Evolutionary conservation across 345 rosid genomes (phyloP), one percentile per base, ranked within the genome.

Genomic region (Sonneratia alba): DNA sequence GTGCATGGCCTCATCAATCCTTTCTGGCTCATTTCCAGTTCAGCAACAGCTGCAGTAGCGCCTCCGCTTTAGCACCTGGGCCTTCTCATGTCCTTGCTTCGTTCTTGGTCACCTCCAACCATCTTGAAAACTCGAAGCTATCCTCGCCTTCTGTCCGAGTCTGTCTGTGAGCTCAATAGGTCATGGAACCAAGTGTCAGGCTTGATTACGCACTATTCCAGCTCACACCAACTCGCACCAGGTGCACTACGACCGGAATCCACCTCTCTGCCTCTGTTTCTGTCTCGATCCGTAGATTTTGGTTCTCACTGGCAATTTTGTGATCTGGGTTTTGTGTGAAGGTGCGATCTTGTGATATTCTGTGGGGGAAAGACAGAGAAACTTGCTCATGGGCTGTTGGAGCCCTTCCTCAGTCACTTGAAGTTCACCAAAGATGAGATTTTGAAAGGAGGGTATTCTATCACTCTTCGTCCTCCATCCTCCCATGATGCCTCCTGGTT

Each of bases 201-300:
- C 88, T 92, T 48, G 96, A 92, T 79, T 83, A 81, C 59, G 96
- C 96, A 70, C 78, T 92, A 80, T 86, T 92, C 74, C 96, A 88
- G 56, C 96, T 92, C 80, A 92, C 94, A 61, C 98, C 96, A n/a
- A 88, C 96, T 83, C 83, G 98, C 22, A 90, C 96, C 56, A 92
- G 96, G 97, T 90, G 61, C 11, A 27, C 68, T 48, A 0, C 64
- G 45, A 0, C 9, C 32, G 5, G 9, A 40, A 2, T 15, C 21
- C 16, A 51, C 36, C 36, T 70, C 59, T 67, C 40, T 3, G 34
- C 18, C 24, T 63, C 51, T 36, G 21, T 43, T 45, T 72, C 48
- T 7, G 65, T 70, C 40, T 70, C 36, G 40, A 47, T 18, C 59
- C 8, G 6, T 56, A 1, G 45, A 3, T 36, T 48, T 47, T 48